A percentile compares a stretch with the other conserved stretches of the same genome.
Evolutionary conservation across 108 stramenopile genomes (phyloP).

Genomic region (Aurantiochytrium sp.): DNA sequence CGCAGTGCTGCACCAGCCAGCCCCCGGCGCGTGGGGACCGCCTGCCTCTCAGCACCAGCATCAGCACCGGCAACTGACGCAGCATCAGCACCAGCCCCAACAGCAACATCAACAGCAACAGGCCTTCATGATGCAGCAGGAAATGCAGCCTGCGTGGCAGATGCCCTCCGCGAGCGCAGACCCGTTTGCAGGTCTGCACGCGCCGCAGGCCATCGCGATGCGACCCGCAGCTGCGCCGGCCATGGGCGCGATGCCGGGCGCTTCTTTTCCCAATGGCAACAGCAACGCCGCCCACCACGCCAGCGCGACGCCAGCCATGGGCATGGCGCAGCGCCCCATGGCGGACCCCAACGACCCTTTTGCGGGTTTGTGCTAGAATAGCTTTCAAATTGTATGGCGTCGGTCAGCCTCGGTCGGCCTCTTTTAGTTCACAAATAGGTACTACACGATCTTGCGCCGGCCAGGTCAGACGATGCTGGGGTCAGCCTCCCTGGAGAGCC

Average conservation of each 20-base stretch:
- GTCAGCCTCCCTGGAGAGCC: neutral
- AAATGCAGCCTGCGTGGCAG: neutral
- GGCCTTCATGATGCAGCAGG: neutral
- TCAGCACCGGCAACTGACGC: slow-evolving; percentile 12
- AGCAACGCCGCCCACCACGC: neutral
- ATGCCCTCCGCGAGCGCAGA: neutral
- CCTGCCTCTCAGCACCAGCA: slow-evolving; percentile 27
- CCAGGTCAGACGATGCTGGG: no score
- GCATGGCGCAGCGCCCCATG: neutral
- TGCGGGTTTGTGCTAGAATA: neutral
- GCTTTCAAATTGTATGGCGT: no score
- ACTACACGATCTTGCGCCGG: neutral
- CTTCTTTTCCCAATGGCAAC: neutral
- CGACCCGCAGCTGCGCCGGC: no score
- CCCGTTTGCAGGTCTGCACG: slow-evolving; percentile 5
- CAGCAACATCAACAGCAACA: slow-evolving; percentile 20
- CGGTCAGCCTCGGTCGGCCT: neutral
- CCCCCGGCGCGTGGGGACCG: neutral
- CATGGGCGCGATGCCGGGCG: no score
- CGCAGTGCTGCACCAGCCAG: neutral
- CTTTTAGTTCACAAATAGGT: neutral
- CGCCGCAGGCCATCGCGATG: neutral
- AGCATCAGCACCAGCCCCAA: neutral
- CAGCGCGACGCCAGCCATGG: neutral
- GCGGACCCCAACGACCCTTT: neutral